Conservation (phyloP, 768 basidiomycete species). For the Tylopilus felleus region DNA sequence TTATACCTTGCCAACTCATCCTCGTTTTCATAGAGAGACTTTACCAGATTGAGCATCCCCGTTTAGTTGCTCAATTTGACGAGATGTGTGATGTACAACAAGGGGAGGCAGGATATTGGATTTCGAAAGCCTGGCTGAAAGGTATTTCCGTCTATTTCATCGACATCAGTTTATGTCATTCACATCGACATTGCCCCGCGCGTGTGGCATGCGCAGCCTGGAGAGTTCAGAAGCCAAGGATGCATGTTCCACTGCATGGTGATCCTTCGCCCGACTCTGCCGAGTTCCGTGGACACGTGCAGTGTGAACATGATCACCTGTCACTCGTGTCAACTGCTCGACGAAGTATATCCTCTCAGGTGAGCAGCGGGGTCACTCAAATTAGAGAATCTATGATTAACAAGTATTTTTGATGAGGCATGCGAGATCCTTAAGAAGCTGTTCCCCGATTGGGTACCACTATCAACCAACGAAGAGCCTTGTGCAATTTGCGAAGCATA, state of each 20-base stretch:
- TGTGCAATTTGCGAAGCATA: constrained; percentile 65
- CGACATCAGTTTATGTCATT: constrained; percentile 9
- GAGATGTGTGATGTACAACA: constrained; percentile 42
- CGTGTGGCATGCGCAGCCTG: constrained; percentile 52
- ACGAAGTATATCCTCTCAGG: constrained; percentile 60
- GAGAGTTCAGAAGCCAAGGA: constrained; percentile 66
- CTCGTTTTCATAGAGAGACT: constrained; percentile 49
- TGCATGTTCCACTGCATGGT: constrained; percentile 55
- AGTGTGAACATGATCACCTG: constrained; percentile 68
- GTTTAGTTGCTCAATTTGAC: constrained; percentile 57
- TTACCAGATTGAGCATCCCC: constrained; percentile 68
- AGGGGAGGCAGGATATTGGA: constrained; percentile 55
- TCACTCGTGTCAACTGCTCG: constrained; percentile 54
- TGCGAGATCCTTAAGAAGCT: constrained; percentile 48
- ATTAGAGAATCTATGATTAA: constrained; percentile 15
- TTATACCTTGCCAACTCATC: not conserved
- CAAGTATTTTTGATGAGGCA: constrained; percentile 42
- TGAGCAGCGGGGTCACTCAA: constrained; percentile 24
- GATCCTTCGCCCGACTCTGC: constrained; percentile 68
- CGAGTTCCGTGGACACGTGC: constrained; percentile 56
- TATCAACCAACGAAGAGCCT: constrained; percentile 44
- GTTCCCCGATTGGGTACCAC: constrained; percentile 65
- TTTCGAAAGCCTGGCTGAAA: constrained; percentile 78
- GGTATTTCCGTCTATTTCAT: constrained; percentile 39
- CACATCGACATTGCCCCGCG: constrained; percentile 5